phyloP scores from a whole-genome alignment of 2,329 filamentous ascomycete genomes.

The Aspergillus amoenus region DNA sequence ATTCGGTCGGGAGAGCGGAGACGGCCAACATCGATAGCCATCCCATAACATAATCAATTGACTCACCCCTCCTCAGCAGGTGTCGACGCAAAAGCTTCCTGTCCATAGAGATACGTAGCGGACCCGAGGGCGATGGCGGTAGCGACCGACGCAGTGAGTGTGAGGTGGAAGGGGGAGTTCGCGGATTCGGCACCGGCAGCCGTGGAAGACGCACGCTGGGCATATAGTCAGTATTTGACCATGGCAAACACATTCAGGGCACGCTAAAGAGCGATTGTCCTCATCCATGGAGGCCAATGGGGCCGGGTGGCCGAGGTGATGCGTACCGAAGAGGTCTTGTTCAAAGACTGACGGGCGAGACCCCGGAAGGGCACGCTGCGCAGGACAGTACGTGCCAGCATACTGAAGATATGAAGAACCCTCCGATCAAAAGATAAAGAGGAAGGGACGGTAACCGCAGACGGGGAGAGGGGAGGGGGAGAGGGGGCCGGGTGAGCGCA shows the following conservation, averaged over 20 bases:
- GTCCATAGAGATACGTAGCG: conserved; percentile 89
- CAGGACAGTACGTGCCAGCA: conserved; percentile 92
- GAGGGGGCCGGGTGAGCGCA: conserved; percentile 25
- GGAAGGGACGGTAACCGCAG: conserved; percentile 33
- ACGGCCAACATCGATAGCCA: conserved; percentile 16
- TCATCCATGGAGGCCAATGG: conserved; percentile 30
- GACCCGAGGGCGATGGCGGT: conserved; percentile 85
- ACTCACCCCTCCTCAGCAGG: conserved; percentile 98
- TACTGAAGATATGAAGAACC: conserved; percentile 54
- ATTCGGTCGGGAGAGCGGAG: conserved; percentile 25
- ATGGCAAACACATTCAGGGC: conserved; percentile 30
- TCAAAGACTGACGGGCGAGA: conserved; percentile 71
- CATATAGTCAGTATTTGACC: conserved; percentile 31
- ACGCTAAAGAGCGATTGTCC: conserved; percentile 28
- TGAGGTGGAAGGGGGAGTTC: conserved; percentile 77
- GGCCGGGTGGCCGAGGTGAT: conserved; percentile 38
- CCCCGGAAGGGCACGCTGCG: conserved; percentile 84
- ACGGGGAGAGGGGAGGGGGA: conserved; percentile 27
- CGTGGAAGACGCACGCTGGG: conserved; percentile 68
- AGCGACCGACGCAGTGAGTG: conserved; percentile 81
- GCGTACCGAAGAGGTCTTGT: conserved; percentile 74
- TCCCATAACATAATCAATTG: conserved; percentile 9
- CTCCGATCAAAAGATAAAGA: conserved; percentile 35
- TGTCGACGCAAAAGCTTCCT: conserved; percentile 82
- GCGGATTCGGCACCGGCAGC: conserved; percentile 67